Base-by-base conservation (phyloP, 106 monocot species). In the Agapanthus africanus region DNA sequence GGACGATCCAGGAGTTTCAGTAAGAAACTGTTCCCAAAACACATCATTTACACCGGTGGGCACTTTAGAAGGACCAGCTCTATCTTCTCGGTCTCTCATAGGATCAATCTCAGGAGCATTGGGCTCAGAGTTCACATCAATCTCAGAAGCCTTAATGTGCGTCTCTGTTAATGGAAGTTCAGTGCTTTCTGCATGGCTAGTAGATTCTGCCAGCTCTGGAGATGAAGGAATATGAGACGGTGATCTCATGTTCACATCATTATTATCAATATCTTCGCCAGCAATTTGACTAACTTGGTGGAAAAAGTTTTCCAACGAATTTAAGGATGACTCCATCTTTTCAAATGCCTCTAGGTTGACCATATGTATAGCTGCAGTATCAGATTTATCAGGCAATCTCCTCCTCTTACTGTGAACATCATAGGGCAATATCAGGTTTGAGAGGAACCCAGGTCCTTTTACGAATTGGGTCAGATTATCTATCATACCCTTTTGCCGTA, bases 1-100 rank as follows among this genome's bases (percentile, higher is more conserved):
- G 1, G 40, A 14, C 27, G 42, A 23, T 18, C 78, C 83, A 69
- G 91, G 95, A 37, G 69, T 79, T 66, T 95, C 91, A 11, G 83
- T 86, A 51, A 95, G 78, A 59, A 95, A 95, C 65, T 95, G 95
- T 74, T 91, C 81, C 95, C 95, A 95, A 44, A 95, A 95, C 33
- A 86, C 68, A 75, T 97, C 95, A 59, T 97, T 97, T 36, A 34
- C 80, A 11, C 93, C 84, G n/a, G 42, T 41, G 27, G 42, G 28
- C n/a, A n/a, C n/a, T n/a, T n/a, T n/a, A 41, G 66, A 3, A 65
- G 79, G 71, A 64, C 84, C 80, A 11, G 78, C 78, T n/a, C n/a
- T n/a, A n/a, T n/a, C n/a, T n/a, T n/a, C n/a, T n/a, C n/a, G n/a
- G n/a, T n/a, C n/a, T n/a, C n/a, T n/a, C 42, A 89, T 91, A 51